These are phyloP conservation scores for Sporobolomyces phaffii DNA, from an alignment of 768 basidiomycete genomes.

Conservation along the genomic window DNA sequence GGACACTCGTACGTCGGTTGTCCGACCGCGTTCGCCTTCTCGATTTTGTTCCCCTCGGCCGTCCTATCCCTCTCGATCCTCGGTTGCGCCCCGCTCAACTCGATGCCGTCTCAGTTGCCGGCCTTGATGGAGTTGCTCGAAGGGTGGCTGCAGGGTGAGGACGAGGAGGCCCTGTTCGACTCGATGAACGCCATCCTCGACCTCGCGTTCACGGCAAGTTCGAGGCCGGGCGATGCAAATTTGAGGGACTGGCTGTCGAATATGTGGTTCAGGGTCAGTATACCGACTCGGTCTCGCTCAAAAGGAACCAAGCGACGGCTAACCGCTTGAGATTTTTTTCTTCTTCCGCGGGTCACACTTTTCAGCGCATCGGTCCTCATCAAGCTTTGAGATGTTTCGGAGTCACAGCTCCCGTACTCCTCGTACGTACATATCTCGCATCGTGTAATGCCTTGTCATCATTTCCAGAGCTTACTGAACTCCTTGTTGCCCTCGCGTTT, in stretches of 20 bases:
- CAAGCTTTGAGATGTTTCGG: background rate
- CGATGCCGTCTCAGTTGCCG: background rate
- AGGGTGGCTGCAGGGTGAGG: background rate
- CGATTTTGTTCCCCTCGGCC: background rate
- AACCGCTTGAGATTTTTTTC: no score
- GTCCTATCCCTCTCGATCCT: constrained; percentile 4
- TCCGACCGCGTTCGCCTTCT: background rate
- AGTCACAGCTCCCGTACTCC: background rate
- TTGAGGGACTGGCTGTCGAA: background rate
- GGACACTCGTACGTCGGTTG: background rate
- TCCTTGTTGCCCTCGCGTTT: background rate
- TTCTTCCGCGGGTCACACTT: no score
- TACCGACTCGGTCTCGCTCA: no score
- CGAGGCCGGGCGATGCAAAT: background rate
- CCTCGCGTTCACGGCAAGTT: background rate
- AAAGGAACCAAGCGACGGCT: no score
- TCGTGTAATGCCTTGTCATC: background rate
- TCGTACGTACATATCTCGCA: background rate
- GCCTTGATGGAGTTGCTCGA: background rate
- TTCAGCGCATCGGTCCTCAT: constrained; percentile 5
- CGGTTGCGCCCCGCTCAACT: background rate
- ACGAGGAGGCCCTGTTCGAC: background rate
- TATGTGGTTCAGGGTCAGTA: background rate
- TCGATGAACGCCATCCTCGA: background rate
- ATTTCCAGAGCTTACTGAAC: no score